Evolutionary conservation across 2,329 filamentous ascomycete genomes (phyloP), one percentile per base, ranked within the genome.

Genomic region (Paraphaeosphaeria minitans): DNA sequence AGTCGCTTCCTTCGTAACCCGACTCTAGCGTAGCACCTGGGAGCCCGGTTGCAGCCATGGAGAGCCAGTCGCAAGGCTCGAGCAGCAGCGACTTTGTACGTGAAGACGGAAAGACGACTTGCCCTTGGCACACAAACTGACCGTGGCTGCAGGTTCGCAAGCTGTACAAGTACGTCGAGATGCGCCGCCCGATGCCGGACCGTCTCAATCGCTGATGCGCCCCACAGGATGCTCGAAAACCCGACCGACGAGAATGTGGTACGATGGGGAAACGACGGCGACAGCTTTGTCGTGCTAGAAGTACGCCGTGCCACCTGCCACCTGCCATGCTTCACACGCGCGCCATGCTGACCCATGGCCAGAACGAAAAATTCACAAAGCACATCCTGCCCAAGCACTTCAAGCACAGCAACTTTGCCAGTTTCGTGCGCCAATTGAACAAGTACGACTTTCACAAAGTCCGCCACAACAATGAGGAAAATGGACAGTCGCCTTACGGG

Each of bases 401-500:
- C 83, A 99, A 99, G 79, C 95, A 98, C 80, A 96, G 92, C 85
- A 97, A 97, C 77, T 97, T 97, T 81, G 93, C 93, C 33, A 97
- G 93, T 78, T 97, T 97, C 75, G 93, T 97, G 58, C 90, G 93
- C 50, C 93, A 97, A 76, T 82, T 97, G 58, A 97, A 97, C 82
- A 97, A 97, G 76, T 97, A 96, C 77, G 93, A 97, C 75, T 99
- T 99, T 69, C 95, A 99, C 83, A 99, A 99, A 83, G 93, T 98
- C 64, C 87, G 95, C 65, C 91, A 90, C 72, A 91, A 93, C 70
- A 96, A 92, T 66, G 92, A 96, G 73, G 92, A 96, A 71, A 92
- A 86, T 69, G 90, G 89, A 27, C 86, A 91, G 68, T 92, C 91
- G 57, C 89, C 89, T 7, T 96, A 96, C 70, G 92, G 92, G 19